Percentiles rank a stretch among this genome's conserved stretches.
phyloP scores from a whole-genome alignment of 2,329 filamentous ascomycete genomes.

The Fusarium dimerum region DNA sequence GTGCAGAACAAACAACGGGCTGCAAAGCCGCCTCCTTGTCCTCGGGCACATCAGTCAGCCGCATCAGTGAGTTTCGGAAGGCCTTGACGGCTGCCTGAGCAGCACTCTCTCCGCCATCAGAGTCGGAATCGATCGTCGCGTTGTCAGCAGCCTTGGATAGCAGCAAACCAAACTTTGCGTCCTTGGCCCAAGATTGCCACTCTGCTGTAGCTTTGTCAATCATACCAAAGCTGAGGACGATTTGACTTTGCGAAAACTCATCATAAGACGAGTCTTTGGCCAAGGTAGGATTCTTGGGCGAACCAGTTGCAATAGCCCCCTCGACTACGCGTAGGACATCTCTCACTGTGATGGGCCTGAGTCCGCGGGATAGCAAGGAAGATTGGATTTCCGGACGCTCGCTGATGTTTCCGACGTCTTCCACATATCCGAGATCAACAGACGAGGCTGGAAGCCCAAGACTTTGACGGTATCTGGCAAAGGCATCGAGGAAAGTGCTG shows the following conservation, averaged over 20 bases:
- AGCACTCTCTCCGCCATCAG: conserved; percentile 20
- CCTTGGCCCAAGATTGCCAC: conserved; percentile 26
- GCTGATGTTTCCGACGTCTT: conserved; percentile 26
- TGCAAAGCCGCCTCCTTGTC: conserved; percentile 20
- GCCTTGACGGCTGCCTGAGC: conserved; percentile 26
- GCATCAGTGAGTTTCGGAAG: conserved; percentile 16
- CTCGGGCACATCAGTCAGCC: conserved; percentile 13
- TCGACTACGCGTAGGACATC: conserved; percentile 25
- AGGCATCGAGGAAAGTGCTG: conserved; percentile 25
- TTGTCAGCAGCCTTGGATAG: conserved; percentile 18
- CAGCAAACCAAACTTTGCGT: conserved; percentile 23
- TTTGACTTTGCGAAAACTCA: conserved; percentile 19
- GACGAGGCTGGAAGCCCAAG: conserved; percentile 22
- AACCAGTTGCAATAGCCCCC: conserved; percentile 21
- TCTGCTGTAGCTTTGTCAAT: conserved; percentile 24
- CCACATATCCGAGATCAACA: conserved; percentile 22
- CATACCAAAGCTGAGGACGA: conserved; percentile 25
- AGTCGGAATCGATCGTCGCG: conserved; percentile 12
- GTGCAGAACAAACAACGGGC: conserved; percentile 20
- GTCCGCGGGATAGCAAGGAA: conserved; percentile 19
- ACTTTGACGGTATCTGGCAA: conserved; percentile 21
- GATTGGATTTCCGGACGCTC: conserved; percentile 25
- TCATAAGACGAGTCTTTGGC: conserved; percentile 12
- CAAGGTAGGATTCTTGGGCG: conserved; percentile 9
- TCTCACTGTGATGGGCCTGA: conserved; percentile 24